Evolutionary conservation across 805 yeast species (phyloP).

Genomic region (Candida xyloterini): DNA sequence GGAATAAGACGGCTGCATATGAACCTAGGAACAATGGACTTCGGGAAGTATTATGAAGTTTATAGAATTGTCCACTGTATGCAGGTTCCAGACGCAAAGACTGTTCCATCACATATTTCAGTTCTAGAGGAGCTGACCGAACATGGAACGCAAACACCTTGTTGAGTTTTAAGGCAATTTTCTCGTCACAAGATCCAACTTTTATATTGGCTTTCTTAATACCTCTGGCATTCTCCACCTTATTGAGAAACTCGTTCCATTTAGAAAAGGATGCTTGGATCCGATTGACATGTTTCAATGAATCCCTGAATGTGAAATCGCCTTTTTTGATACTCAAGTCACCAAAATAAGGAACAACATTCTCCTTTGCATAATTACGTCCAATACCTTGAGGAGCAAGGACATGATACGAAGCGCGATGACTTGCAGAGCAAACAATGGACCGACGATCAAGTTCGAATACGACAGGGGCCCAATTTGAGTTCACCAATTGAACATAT

Average conservation of each 20-base stretch:
- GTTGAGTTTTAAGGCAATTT: constrained; percentile 21
- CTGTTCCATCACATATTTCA: constrained; percentile 55
- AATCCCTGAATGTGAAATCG: constrained; percentile 41
- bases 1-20: constrained; percentile 62
- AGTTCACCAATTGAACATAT: constrained; percentile 56
- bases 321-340: constrained; percentile 61
- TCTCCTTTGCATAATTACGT: constrained; percentile 64
- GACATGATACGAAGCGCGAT: constrained; percentile 63
- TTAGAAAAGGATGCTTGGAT: constrained; percentile 71
- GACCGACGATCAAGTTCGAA: constrained; percentile 82
- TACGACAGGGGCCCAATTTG: constrained; percentile 91
- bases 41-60: constrained; percentile 43
- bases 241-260: constrained; percentile 72
- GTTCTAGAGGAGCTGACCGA: constrained; percentile 40
- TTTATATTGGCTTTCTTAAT: constrained; percentile 1
- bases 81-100: constrained; percentile 69
- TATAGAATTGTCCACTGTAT: constrained; percentile 40
- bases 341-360: constrained; percentile 88
- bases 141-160: constrained; percentile 46
- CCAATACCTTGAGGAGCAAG: constrained; percentile 90
- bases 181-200: constrained; percentile 6
- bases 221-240: constrained; percentile 41
- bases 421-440: constrained; percentile 53
- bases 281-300: constrained; percentile 63
- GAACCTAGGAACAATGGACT: constrained; percentile 61